Evolutionary conservation across 306 rosid genomes (phyloP).

Genomic region (Cicer pinnatifidum): DNA sequence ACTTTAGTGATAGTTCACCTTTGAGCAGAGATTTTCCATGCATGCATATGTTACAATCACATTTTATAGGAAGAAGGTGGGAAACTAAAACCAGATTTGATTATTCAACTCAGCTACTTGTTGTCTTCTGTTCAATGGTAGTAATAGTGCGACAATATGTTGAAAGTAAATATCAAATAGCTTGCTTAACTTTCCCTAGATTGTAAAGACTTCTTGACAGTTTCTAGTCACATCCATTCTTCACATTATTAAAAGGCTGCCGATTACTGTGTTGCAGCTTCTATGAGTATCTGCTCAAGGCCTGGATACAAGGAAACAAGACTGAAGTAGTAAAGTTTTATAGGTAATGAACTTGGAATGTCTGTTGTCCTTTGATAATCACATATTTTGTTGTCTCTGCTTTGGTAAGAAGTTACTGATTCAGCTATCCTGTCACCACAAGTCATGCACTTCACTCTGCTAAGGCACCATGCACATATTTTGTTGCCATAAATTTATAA

Average conservation of each 20-base stretch:
- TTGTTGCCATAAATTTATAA: conserved; percentile 18
- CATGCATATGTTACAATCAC: conserved; percentile 4
- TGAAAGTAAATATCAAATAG: conserved; percentile 20
- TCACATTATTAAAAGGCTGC: conserved; percentile 10
- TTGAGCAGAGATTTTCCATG: conserved; percentile 17
- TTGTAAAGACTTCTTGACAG: conserved; percentile 14
- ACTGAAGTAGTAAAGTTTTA: conserved; percentile 60
- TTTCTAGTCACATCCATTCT: conserved; percentile 34
- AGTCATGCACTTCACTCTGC: conserved; percentile 25
- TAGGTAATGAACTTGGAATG: conserved; percentile 53
- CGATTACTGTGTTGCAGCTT: conserved; percentile 54
- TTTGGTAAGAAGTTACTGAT: conserved; percentile 14
- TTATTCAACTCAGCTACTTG: conserved; percentile 29
- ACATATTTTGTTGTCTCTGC: conserved; percentile 25
- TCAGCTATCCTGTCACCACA: conserved; percentile 9
- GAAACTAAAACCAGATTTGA: not conserved
- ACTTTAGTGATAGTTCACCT: conserved; percentile 24
- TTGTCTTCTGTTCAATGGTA: conserved; percentile 35
- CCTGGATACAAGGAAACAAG: conserved; percentile 72
- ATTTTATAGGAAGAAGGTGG: conserved; percentile 35
- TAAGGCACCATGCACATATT: conserved; percentile 1
- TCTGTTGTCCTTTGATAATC: conserved; percentile 11
- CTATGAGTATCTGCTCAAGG: conserved; percentile 73
- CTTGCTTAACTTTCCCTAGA: conserved; percentile 21
- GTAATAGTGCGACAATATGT: conserved; percentile 16